Evolutionary conservation across 768 basidiomycete genomes (phyloP), one percentile per base, ranked within the genome.

Genomic region (Cyclocybe cylindracea): DNA sequence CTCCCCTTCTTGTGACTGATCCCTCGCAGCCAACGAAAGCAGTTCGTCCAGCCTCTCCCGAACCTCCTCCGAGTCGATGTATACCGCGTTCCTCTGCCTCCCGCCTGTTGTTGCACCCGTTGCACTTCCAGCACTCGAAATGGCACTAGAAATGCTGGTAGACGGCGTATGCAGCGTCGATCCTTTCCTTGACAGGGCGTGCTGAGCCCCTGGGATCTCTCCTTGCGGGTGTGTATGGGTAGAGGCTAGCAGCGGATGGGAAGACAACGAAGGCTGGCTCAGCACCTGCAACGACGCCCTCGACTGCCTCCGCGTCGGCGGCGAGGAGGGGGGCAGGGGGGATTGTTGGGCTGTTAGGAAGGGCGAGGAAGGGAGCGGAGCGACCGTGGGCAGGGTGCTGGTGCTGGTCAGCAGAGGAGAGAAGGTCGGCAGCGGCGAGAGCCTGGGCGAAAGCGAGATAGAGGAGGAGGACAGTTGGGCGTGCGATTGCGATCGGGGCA

Each of bases 1-100:
- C 34, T 56, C 57, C 2, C 39, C 43, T 48, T 56, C 58, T 13
- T 47, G n/a, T n/a, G n/a, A n/a, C n/a, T n/a, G n/a, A n/a, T n/a
- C n/a, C n/a, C n/a, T 51, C 18, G 47, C 56, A 4, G 54, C 54
- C 11, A 56, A 36, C 42, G 52, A 48, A 10, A 71, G 57, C 43
- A 70, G 53, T 47, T 56, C 52, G 39, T 61, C 63, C 44, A 68
- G 37, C 44, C 61, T 58, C 46, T 59, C 58, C 8, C 59, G 54
- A 18, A 71, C 63, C 54, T 68, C 65, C 7, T 67, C 68, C 7
- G 66, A 63, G 48, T 72, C 66, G 44, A 74, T 61, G 46, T 74
- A 74, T 42, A 73, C 67, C 14, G 72, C 72, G 45, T 71, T 67
- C 5, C 71, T 61, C 39, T 44, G 33, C 13, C 45, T 31, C 10